Evolutionary conservation across 768 basidiomycete genomes (phyloP), one percentile per base, ranked within the genome.

Genomic region (Steccherinum ochraceum): DNA sequence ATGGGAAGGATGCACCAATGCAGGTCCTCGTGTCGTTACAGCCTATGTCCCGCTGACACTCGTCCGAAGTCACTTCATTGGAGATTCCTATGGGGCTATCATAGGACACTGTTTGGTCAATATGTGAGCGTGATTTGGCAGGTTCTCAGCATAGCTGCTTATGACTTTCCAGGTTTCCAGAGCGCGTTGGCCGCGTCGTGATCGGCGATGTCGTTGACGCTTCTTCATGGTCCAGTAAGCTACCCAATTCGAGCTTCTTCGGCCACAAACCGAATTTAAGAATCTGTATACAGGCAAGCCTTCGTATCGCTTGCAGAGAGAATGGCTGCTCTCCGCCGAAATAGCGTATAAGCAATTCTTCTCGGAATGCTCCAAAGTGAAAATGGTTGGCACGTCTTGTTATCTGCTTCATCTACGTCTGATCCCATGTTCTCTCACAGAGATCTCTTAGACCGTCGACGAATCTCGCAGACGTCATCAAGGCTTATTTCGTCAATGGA

Each of bases 171-270:
- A 67, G 65, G 62, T 58, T 67, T 24, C 66, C 66, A 0, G 49
- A 68, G 5, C 58, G 65, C 7, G 56, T 67, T 12, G 66, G 67
- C 0, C 54, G 61, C 3, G 58, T 67, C 11, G 56, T 55, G 16
- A 63, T 66, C 13, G 67, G 67, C 47, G 67, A 64, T 13, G 59
- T 67, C 3, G 62, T 63, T 12, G 62, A 66, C 45, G 64, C 66
- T 4, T 50, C 55, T 1, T 20, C 54, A 1, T 68, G 67, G 67
- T 40, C 60, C 1, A 59, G 59, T 60, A 42, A 48, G 56, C 52
- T 16, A 52, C 12, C 30, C 16, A 7, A 16, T 16, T 35, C 30
- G 16, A 7, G 30, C 30, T 16, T 35, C 30, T 7, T 35, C 16
- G 16, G 7, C 30, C 16, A 16, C n/a, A 30, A 12, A 20, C 11